Conservation (phyloP, 345 rosid species). For the Rhodomyrtus tomentosa region DNA sequence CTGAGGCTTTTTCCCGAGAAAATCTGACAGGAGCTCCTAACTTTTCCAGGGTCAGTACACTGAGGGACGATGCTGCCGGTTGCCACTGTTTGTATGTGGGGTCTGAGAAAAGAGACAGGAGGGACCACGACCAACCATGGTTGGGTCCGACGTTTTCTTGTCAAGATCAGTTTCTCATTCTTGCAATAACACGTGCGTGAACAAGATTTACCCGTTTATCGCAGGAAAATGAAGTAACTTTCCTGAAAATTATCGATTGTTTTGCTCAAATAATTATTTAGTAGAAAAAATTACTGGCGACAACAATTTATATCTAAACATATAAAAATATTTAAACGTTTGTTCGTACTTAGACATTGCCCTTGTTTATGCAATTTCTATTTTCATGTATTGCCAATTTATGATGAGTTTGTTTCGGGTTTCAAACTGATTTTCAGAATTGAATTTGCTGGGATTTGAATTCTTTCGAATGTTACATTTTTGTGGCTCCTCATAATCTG, state of each 20-base stretch:
- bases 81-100: background rate
- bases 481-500: background rate
- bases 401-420: background rate
- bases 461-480: background rate
- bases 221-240: too few relatives aligned
- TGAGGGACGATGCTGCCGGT: background rate
- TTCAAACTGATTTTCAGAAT: background rate
- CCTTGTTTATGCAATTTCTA: background rate
- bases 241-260: too few relatives aligned
- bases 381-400: background rate
- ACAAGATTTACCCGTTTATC: background rate
- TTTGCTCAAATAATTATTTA: too few relatives aligned
- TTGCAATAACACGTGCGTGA: background rate
- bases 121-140: background rate
- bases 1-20: too few relatives aligned
- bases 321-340: too few relatives aligned
- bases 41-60: background rate
- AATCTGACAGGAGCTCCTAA: background rate
- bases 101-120: background rate
- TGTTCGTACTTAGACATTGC: background rate
- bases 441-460: background rate
- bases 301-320: too few relatives aligned
- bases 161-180: background rate
- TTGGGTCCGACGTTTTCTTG: background rate
- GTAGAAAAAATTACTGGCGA: too few relatives aligned